A percentile compares a stretch with the other conserved stretches of the same genome.
phyloP scores from a whole-genome alignment of 1,284 basidiomycete genomes.

The Porogramme epimiltina region DNA sequence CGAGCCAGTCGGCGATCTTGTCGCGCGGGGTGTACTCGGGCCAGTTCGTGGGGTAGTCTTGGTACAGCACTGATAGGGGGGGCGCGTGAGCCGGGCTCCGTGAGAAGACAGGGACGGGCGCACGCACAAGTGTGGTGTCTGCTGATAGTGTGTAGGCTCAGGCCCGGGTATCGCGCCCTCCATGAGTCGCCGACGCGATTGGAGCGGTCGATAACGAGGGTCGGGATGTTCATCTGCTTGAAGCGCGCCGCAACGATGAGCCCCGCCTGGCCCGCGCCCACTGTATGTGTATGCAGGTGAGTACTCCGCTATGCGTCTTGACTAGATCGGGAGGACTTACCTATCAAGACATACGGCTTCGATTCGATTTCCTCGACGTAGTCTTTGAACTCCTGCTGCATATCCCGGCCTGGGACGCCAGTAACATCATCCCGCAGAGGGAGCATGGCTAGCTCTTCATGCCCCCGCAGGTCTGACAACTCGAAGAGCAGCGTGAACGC shows the following conservation, averaged over 20 bases:
- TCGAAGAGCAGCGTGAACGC: conserved; percentile 30
- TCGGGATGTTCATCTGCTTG: conserved; percentile 48
- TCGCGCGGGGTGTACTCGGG: conserved; percentile 29
- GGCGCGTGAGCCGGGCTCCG: background rate
- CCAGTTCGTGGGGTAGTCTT: conserved; percentile 33
- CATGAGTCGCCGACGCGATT: conserved; percentile 54
- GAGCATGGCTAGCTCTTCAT: conserved; percentile 27
- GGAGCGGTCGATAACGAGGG: conserved; percentile 51
- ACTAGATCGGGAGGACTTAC: background rate
- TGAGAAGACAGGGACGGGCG: background rate
- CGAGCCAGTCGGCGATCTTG: conserved; percentile 63
- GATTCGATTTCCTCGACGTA: conserved; percentile 22
- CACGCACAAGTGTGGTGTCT: conserved; percentile 38
- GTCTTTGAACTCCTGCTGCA: conserved; percentile 18
- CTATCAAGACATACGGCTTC: conserved; percentile 17
- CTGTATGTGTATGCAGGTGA: conserved; percentile 26
- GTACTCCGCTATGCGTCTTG: background rate
- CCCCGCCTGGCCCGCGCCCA: conserved; percentile 59
- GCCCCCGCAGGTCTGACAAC: conserved; percentile 31
- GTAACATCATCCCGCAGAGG: conserved; percentile 10
- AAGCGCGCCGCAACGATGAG: conserved; percentile 54
- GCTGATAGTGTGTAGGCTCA: conserved; percentile 46
- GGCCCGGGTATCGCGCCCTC: conserved; percentile 51
- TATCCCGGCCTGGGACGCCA: conserved; percentile 10
- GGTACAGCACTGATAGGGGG: conserved; percentile 37